phyloP scores from a whole-genome alignment of 257 asterid species.

The Nicotiana paniculata region DNA sequence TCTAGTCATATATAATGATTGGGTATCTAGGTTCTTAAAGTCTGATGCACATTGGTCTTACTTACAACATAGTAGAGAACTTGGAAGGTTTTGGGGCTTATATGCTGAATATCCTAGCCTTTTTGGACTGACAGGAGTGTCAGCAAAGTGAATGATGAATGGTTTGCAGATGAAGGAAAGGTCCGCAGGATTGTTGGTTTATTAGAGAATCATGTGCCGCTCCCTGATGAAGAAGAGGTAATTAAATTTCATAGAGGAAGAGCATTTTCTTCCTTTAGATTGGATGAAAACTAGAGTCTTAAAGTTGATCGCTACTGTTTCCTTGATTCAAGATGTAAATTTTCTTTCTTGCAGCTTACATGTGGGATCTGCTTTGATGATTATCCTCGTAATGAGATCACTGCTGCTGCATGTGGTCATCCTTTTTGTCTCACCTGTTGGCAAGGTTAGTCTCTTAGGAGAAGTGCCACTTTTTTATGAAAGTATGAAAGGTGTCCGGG shows the following conservation, averaged over 20 bases:
- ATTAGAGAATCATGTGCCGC: slow-evolving; percentile 56
- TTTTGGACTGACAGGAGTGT: slow-evolving; percentile 73
- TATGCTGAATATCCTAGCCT: slow-evolving; percentile 8
- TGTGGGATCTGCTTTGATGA: slow-evolving; percentile 94
- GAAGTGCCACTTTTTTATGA: background rate
- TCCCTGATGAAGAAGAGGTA: slow-evolving; percentile 73
- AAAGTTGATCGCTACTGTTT: background rate
- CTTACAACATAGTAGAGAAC: background rate
- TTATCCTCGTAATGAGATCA: slow-evolving; percentile 48
- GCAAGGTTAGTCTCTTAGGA: slow-evolving; percentile 48
- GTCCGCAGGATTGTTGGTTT: slow-evolving; percentile 81
- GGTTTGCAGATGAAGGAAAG: slow-evolving; percentile 91
- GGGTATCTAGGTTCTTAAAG: background rate
- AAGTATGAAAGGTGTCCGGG: background rate
- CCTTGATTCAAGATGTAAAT: background rate
- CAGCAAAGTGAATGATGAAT: slow-evolving; percentile 92
- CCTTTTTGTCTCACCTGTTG: slow-evolving; percentile 80
- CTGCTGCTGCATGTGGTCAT: slow-evolving; percentile 81
- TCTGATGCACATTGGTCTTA: background rate
- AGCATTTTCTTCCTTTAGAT: background rate
- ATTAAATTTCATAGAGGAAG: slow-evolving; percentile 3
- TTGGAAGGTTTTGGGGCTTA: background rate
- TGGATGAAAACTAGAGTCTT: background rate
- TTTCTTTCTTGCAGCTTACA: slow-evolving; percentile 54
- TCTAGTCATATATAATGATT: background rate